Evolutionary conservation across 345 rosid species (phyloP).

Genomic region (Psidium friedrichsthalianum): DNA sequence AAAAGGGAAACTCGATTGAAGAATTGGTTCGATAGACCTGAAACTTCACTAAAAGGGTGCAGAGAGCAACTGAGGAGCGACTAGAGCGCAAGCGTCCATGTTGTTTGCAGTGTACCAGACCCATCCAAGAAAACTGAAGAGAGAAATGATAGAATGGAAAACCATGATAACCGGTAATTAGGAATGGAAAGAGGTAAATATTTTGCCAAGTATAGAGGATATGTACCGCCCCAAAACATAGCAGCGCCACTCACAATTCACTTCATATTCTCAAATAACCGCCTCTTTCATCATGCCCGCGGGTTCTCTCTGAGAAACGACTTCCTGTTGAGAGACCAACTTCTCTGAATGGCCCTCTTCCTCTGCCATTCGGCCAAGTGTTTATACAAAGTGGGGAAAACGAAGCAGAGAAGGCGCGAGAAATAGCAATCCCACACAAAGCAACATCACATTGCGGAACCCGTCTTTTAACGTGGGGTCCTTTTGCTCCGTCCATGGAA

Average conservation of each 20-base stretch:
- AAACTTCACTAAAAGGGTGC: background rate
- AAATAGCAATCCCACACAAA: constrained; percentile 48
- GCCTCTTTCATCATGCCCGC: constrained; percentile 28
- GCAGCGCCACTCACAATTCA: background rate
- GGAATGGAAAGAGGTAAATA: background rate
- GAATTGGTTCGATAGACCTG: background rate
- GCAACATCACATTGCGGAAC: constrained; percentile 76
- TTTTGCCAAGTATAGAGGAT: background rate
- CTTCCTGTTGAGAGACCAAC: constrained; percentile 67
- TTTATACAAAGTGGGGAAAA: constrained; percentile 50
- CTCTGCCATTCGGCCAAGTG: constrained; percentile 41
- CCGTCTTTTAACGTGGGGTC: constrained; percentile 54
- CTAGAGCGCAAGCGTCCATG: background rate
- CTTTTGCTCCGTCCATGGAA: constrained; percentile 89
- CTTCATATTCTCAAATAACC: constrained; percentile 69
- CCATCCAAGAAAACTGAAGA: background rate
- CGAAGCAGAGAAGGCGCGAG: constrained; percentile 54
- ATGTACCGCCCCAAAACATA: background rate
- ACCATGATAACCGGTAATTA: background rate
- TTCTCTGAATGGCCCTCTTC: constrained; percentile 34
- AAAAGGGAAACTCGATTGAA: background rate
- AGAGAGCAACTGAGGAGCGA: background rate
- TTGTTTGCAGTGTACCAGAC: background rate
- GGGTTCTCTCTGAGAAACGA: constrained; percentile 51
- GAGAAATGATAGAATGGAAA: background rate